Base-by-base conservation (phyloP, 495 filamentous ascomycete genomes). In the Schizothecium vesticola region DNA sequence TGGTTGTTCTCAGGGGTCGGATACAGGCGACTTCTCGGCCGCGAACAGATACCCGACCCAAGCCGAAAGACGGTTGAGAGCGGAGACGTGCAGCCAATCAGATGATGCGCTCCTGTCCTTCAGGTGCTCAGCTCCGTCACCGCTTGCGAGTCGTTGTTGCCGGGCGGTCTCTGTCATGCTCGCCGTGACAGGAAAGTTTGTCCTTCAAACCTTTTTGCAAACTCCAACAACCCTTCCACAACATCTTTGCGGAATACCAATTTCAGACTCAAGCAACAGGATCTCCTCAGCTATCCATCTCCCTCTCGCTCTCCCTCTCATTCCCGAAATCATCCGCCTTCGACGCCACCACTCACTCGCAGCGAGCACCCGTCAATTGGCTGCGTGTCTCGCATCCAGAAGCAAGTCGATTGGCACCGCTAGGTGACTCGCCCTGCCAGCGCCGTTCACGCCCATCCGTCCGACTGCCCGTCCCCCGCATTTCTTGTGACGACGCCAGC, bases 21-120 rank as follows among this genome's bases (percentile, higher is more conserved):
- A 8, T 51, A 51, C 43, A 51, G 43, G 16, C 4, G 43, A 7
- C 0, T 51, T 51, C 43, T 51, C 43, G 43, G 43, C 43, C 43
- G 43, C 16, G 43, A 51, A 51, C 43, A 19, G 43, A 51, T 19
- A 61, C 51, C 65, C 65, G 65, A 66, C 51, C 64, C 57, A 59
- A 66, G n/a, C 64, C 64, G 64, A 28, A 28, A 26, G 19, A 59
- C 26, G 59, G 68, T 58, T 51, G 63, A 58, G 56, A 67, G 13
- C 13, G 31, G 57, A 36, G 56, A 51, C 57, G n/a, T 1, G 16
- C 24, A 59, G 59, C 70, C 70, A 71, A 71, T 68, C 36, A 63
- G 26, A 22, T 8, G 5, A 25, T 51, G 3, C 16, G 28, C 22
- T 68, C 28, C 61, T n/a, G 16, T 22, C 11, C 51, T 12, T 12